Evolutionary conservation across 179 eudicot species (phyloP).

Genomic region (Gypsophila paniculata): DNA sequence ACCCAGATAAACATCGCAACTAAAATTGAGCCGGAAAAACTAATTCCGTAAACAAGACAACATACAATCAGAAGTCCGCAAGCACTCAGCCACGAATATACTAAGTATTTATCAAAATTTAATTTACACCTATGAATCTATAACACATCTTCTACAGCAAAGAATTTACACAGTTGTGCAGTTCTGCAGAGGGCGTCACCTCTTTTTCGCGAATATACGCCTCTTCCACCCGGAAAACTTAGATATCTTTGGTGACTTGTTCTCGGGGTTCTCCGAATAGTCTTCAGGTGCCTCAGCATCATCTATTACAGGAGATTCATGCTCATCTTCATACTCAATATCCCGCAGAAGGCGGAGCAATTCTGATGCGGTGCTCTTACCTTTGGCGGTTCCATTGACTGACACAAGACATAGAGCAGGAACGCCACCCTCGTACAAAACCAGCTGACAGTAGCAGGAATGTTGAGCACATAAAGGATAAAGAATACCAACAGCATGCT

Average conservation of each 20-base stretch:
- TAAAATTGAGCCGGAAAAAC: neutral
- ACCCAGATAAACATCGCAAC: neutral
- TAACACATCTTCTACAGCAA: neutral
- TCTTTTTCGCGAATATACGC: conserved; percentile 31
- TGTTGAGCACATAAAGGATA: conserved; percentile 54
- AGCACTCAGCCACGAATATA: neutral
- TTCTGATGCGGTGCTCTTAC: conserved; percentile 50
- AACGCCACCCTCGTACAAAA: conserved; percentile 63
- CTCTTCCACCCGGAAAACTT: conserved; percentile 31
- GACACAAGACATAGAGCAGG: conserved; percentile 44
- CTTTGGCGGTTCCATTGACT: conserved; percentile 57
- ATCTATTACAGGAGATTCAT: conserved; percentile 20
- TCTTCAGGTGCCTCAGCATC: conserved; percentile 5
- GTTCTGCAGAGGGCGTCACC: conserved; percentile 17
- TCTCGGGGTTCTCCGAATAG: conserved; percentile 12
- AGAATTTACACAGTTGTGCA: too few relatives aligned
- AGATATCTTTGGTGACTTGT: conserved; percentile 28
- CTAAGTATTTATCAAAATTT: neutral
- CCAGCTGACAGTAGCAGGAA: conserved; percentile 47
- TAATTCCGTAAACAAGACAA: neutral
- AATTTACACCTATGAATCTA: neutral
- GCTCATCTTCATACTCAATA: conserved; percentile 22
- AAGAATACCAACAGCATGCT: conserved; percentile 52
- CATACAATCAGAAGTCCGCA: neutral
- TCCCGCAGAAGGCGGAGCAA: conserved; percentile 53